phyloP scores from a whole-genome alignment of 805 yeast genomes.

The Sugiyamaella valdiviana region DNA sequence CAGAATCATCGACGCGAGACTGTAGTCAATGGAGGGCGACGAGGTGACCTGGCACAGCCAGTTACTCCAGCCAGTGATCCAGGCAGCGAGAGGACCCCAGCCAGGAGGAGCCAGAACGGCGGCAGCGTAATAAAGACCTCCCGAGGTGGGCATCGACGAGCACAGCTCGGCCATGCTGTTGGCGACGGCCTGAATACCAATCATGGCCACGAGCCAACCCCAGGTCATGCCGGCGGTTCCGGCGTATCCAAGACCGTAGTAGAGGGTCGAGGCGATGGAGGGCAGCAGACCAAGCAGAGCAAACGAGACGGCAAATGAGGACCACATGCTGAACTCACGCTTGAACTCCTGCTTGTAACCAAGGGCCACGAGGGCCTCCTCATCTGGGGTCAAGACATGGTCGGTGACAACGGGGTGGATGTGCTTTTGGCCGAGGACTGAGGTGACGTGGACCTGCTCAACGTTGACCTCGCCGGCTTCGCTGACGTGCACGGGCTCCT shows the following conservation, averaged over 20 bases:
- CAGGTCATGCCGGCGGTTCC: slow-evolving; percentile 62
- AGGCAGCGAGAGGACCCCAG: slow-evolving; percentile 48
- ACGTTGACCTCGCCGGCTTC: slow-evolving; percentile 18
- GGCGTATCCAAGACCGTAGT: slow-evolving; percentile 54
- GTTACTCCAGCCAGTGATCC: slow-evolving; percentile 61
- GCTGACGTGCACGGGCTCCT: slow-evolving; percentile 9
- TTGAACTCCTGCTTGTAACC: slow-evolving; percentile 59
- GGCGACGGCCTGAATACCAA: slow-evolving; percentile 53
- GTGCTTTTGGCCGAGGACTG: slow-evolving; percentile 13
- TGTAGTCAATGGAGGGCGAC: slow-evolving; percentile 54
- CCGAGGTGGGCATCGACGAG: slow-evolving; percentile 59
- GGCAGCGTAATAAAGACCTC: slow-evolving; percentile 66
- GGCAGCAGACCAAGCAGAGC: slow-evolving; percentile 63
- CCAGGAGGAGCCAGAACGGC: slow-evolving; percentile 53
- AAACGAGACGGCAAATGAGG: slow-evolving; percentile 57
- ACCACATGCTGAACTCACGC: slow-evolving; percentile 53
- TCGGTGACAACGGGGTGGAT: slow-evolving; percentile 21
- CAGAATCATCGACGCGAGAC: slow-evolving; percentile 51
- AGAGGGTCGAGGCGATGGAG: slow-evolving; percentile 55
- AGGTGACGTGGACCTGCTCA: slow-evolving; percentile 17
- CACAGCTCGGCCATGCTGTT: slow-evolving; percentile 57
- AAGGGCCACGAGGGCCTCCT: slow-evolving; percentile 28
- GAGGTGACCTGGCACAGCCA: slow-evolving; percentile 60
- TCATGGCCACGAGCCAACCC: slow-evolving; percentile 52
- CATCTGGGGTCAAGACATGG: slow-evolving; percentile 21